These are phyloP conservation scores for Hypoxylon sp. DNA, from an alignment of 2,329 filamentous ascomycete genomes.

Conservation along the genomic window DNA sequence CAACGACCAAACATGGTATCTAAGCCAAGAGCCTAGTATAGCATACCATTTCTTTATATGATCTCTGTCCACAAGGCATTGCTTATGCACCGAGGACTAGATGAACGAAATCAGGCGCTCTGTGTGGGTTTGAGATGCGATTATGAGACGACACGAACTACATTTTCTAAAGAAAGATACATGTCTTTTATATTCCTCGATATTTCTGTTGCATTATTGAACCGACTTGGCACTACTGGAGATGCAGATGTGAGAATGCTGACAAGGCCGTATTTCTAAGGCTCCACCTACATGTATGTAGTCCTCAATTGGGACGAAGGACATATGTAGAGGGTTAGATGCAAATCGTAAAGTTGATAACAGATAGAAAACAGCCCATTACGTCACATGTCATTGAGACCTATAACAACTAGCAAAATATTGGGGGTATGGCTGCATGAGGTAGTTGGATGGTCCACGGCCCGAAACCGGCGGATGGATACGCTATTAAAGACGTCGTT, in stretches of 20 bases:
- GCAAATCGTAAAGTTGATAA: neutral
- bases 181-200: neutral
- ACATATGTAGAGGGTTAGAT: too few species aligned
- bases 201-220: neutral
- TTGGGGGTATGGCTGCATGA: neutral
- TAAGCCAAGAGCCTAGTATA: neutral
- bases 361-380: constrained; percentile 1
- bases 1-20: neutral
- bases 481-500: neutral
- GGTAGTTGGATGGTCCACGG: neutral
- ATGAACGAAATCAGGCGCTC: neutral
- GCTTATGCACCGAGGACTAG: neutral
- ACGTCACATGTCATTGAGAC: constrained; percentile 1
- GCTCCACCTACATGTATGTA: neutral
- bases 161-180: neutral
- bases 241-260: neutral
- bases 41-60: neutral
- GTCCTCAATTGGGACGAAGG: neutral
- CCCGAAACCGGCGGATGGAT: constrained; percentile 1
- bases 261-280: neutral
- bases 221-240: neutral
- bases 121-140: neutral
- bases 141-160: neutral
- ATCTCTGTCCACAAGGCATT: neutral
- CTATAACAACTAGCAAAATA: neutral